Conservation (phyloP, 31 red algal species). For the Odonthalia washingtoniensis region DNA sequence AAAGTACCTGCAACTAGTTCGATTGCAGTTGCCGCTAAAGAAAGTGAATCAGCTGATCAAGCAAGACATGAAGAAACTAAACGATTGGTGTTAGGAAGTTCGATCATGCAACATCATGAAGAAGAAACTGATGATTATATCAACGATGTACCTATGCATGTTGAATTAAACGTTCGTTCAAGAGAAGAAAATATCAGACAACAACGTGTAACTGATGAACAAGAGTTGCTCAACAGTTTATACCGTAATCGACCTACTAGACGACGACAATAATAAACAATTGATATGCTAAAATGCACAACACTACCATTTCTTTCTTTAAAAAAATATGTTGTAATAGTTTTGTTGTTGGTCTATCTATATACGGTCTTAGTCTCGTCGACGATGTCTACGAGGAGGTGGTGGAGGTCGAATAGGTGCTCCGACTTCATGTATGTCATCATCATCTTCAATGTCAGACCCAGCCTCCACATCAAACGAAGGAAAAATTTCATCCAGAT, state of each 20-base stretch:
- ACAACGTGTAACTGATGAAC: constrained; percentile 60
- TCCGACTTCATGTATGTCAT: too few relatives aligned
- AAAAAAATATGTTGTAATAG: not conserved
- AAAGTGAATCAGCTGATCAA: constrained; percentile 79
- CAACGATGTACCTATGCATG: constrained; percentile 77
- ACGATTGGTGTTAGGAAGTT: constrained; percentile 88
- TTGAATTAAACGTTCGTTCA: constrained; percentile 54
- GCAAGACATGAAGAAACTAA: constrained; percentile 86
- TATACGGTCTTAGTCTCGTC: too few relatives aligned
- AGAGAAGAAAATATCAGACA: constrained; percentile 78
- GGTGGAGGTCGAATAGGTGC: too few relatives aligned
- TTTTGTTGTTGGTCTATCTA: too few relatives aligned
- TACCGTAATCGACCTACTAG: constrained; percentile 54
- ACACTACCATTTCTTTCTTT: not conserved
- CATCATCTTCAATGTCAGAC: too few relatives aligned
- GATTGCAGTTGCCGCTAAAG: constrained; percentile 82
- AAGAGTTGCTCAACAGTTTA: constrained; percentile 57
- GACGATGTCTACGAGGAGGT: too few relatives aligned
- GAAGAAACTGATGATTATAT: constrained; percentile 73
- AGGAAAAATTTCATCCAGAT: constrained; percentile 68
- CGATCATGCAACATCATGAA: constrained; percentile 71
- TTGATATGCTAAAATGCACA: constrained; percentile 4
- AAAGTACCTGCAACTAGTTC: constrained; percentile 82
- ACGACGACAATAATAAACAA: constrained; percentile 36
- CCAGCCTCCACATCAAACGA: not conserved